Evolutionary conservation across 495 filamentous ascomycete genomes (phyloP).

Genomic region (Daldinia childiae): DNA sequence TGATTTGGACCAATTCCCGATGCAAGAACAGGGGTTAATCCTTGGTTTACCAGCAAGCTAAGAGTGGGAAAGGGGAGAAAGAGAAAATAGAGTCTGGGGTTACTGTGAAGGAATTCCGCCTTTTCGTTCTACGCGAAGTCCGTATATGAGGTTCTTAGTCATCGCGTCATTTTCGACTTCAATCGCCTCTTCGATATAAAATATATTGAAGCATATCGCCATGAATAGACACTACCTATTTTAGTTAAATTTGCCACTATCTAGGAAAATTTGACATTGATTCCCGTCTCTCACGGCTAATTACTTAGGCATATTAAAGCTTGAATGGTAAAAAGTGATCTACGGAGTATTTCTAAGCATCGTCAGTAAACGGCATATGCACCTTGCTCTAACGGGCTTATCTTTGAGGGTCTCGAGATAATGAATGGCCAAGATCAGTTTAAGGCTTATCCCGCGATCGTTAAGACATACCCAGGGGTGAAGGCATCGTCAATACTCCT

Average conservation of each 20-base stretch:
- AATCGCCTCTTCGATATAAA: background rate
- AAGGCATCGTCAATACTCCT: background rate
- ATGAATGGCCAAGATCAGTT: background rate
- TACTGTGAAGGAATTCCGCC: conserved; percentile 19
- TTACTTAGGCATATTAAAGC: background rate
- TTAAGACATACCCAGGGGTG: background rate
- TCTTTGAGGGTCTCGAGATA: background rate
- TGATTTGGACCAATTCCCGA: conserved; percentile 31
- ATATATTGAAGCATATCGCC: background rate
- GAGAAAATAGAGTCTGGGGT: conserved; percentile 35
- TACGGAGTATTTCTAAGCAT: background rate
- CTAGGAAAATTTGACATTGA: background rate
- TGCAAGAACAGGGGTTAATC: conserved; percentile 30
- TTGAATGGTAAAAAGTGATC: background rate
- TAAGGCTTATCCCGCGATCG: background rate
- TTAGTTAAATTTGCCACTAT: background rate
- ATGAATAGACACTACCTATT: background rate
- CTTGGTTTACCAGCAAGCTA: conserved; percentile 9
- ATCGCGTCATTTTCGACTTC: conserved; percentile 19
- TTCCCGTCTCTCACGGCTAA: background rate
- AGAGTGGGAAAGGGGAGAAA: conserved; percentile 36
- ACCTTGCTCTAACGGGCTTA: background rate
- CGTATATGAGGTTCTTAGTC: background rate
- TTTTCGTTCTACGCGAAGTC: conserved; percentile 10
- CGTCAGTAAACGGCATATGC: background rate